Percentiles rank a stretch among this genome's conserved stretches.
Conservation (phyloP, 208 protist genomes). For the Acanthamoeba polyphaga region DNA sequence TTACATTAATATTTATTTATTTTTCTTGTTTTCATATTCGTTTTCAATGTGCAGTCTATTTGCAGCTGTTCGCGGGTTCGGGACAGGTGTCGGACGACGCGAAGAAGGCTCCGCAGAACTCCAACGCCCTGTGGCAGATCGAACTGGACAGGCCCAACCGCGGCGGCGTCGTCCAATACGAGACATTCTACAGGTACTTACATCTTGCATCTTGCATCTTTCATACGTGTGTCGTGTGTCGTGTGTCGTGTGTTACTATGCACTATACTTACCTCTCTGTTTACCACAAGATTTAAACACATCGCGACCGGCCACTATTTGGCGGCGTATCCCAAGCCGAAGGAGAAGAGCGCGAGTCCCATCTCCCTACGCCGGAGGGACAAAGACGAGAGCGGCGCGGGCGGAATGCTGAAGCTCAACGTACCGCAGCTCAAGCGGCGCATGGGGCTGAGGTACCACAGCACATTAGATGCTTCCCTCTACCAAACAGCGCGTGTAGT, state of each 20-base stretch:
- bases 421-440: background rate
- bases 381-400: background rate
- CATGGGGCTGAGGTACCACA: background rate
- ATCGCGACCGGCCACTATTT: constrained; percentile 42
- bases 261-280: too few species aligned
- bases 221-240: too few species aligned
- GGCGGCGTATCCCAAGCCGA: background rate
- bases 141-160: constrained; percentile 50
- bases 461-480: background rate
- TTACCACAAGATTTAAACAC: constrained; percentile 8
- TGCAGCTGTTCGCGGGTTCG: constrained; percentile 5
- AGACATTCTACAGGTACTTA: background rate
- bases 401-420: background rate
- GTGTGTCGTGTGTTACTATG: too few species aligned
- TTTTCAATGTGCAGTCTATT: background rate
- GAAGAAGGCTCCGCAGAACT: constrained; percentile 23
- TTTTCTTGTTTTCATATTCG: background rate
- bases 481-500: background rate
- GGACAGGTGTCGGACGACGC: background rate
- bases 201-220: background rate
- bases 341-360: constrained; percentile 19
- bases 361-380: background rate
- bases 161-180: background rate
- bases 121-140: constrained; percentile 52
- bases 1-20: background rate